Evolutionary conservation across 1,139 yeast genomes (phyloP).

Genomic region (Yamadazyma taylorii): DNA sequence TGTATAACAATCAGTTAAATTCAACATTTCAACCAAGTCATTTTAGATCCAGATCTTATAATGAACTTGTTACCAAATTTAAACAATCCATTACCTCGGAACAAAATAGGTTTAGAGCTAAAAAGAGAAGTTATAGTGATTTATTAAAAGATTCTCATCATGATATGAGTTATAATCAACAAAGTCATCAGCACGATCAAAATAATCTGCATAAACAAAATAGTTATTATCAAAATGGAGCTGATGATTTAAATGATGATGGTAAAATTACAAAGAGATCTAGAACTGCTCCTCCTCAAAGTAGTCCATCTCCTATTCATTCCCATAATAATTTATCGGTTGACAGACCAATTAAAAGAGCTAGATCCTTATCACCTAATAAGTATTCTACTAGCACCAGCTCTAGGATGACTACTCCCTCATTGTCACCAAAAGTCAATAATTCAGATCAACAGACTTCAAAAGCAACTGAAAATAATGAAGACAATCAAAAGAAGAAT

Average conservation of each 20-base stretch:
- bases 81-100: slow-evolving; percentile 22
- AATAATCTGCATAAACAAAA: no score
- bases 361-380: slow-evolving; percentile 38
- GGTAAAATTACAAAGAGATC: slow-evolving; percentile 33
- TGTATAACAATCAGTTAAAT: slow-evolving; percentile 34
- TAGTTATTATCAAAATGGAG: no score
- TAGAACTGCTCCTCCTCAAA: slow-evolving; percentile 51
- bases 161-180: background rate
- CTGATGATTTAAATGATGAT: slow-evolving; percentile 6
- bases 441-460: background rate
- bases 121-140: slow-evolving; percentile 17
- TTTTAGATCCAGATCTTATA: slow-evolving; percentile 31
- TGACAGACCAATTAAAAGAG: slow-evolving; percentile 15
- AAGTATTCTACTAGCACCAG: slow-evolving; percentile 16
- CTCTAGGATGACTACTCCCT: slow-evolving; percentile 6
- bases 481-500: slow-evolving; percentile 1
- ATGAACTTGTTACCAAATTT: slow-evolving; percentile 30
- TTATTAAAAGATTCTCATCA: slow-evolving; percentile 12
- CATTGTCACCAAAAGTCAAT: slow-evolving; percentile 10
- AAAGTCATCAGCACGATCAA: no score
- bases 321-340: background rate
- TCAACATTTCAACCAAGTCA: slow-evolving; percentile 30
- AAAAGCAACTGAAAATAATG: background rate
- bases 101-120: slow-evolving; percentile 12
- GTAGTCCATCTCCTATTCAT: slow-evolving; percentile 12